Evolutionary conservation across 208 protist species (phyloP).

Genomic region (Trypanosoma scelopori): DNA sequence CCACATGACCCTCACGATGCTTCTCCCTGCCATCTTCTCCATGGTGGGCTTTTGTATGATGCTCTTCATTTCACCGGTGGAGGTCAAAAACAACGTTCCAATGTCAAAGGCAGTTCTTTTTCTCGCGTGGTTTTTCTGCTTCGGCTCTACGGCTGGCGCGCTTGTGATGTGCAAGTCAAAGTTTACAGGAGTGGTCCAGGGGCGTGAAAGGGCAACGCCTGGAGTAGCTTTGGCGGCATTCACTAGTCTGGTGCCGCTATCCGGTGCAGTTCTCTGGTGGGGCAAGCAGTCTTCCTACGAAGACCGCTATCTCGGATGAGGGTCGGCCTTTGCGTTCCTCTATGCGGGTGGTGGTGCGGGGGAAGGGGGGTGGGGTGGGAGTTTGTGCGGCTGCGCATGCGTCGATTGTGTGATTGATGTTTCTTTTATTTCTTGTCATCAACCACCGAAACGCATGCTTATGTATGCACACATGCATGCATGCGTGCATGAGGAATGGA

Average conservation of each 20-base stretch:
- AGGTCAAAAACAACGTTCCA: slow-evolving; percentile 53
- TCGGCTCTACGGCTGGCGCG: slow-evolving; percentile 53
- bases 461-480: too few relatives aligned
- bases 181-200: slow-evolving; percentile 51
- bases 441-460: too few relatives aligned
- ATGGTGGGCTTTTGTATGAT: slow-evolving; percentile 62
- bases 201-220: slow-evolving; percentile 37
- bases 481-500: too few relatives aligned
- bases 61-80: slow-evolving; percentile 52
- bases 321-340: too few relatives aligned
- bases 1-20: slow-evolving; percentile 52
- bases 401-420: too few relatives aligned
- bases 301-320: slow-evolving; percentile 3
- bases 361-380: not conserved
- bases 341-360: too few relatives aligned
- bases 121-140: slow-evolving; percentile 68
- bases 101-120: slow-evolving; percentile 67
- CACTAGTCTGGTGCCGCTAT: slow-evolving; percentile 58
- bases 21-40: slow-evolving; percentile 70
- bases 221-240: slow-evolving; percentile 63
- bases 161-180: slow-evolving; percentile 50
- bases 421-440: too few relatives aligned
- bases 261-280: slow-evolving; percentile 71
- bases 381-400: too few relatives aligned
- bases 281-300: slow-evolving; percentile 27